Percentiles rank a stretch among this genome's conserved stretches.
phyloP scores from a whole-genome alignment of 257 asterid species.

The Thymus quinquecostatus region DNA sequence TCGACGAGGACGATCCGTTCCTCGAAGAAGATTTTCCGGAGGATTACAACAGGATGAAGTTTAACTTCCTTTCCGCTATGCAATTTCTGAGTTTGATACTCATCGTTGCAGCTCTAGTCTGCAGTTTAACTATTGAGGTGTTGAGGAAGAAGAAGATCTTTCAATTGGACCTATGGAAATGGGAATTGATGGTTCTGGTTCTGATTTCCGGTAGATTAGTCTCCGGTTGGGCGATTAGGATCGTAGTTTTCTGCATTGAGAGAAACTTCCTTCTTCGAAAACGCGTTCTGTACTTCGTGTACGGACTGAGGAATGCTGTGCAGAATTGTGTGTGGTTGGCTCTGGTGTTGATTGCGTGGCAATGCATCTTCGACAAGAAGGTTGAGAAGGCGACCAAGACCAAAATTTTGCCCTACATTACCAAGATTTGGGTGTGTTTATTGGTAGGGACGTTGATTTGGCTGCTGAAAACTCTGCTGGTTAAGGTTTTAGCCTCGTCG shows the following conservation, averaged over 20 bases:
- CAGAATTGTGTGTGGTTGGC: conserved; percentile 87
- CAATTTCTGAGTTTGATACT: conserved; percentile 64
- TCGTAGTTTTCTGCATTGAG: conserved; percentile 68
- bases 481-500: conserved; percentile 81
- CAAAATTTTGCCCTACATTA: conserved; percentile 55
- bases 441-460: conserved; percentile 77
- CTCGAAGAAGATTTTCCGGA: conserved; percentile 80
- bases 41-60: conserved; percentile 64
- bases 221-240: conserved; percentile 79
- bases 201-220: conserved; percentile 77
- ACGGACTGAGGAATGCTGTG: conserved; percentile 79
- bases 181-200: conserved; percentile 80
- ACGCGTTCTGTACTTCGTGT: conserved; percentile 79
- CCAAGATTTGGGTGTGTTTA: conserved; percentile 77
- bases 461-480: conserved; percentile 73
- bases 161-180: conserved; percentile 69
- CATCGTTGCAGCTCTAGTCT: conserved; percentile 53
- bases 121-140: conserved; percentile 46
- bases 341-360: conserved; percentile 83
- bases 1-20: conserved; percentile 88
- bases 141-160: conserved; percentile 37
- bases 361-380: conserved; percentile 61
- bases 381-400: conserved; percentile 51
- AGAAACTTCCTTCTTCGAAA: conserved; percentile 68
- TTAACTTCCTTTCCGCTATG: conserved; percentile 46